A percentile compares a stretch with the other conserved stretches of the same genome.
Conservation (phyloP, 2,329 filamentous ascomycete genomes). For the Acrocalymma vagum region DNA sequence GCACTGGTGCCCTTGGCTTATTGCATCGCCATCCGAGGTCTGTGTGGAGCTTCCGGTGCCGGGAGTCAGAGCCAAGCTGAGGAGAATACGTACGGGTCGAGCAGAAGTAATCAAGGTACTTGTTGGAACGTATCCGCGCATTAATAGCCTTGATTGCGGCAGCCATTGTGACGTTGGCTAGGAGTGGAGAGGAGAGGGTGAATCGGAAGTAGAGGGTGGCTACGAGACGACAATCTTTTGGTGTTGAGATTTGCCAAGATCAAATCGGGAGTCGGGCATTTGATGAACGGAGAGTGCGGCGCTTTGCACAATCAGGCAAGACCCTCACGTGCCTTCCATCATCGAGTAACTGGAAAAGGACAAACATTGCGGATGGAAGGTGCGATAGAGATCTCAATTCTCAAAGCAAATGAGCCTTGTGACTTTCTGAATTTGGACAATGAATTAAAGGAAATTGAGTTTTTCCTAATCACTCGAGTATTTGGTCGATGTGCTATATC, state of each 20-base stretch:
- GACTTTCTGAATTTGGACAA: too few relatives aligned
- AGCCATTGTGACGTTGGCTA: conserved; percentile 51
- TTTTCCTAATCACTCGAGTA: too few relatives aligned
- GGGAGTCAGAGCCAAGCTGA: conserved; percentile 10
- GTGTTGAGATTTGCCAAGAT: conserved; percentile 2
- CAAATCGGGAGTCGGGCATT: conserved; percentile 1
- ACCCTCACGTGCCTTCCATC: too few relatives aligned
- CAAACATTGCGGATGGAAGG: too few relatives aligned
- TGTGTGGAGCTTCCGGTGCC: conserved; percentile 2
- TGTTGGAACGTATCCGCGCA: conserved; percentile 61
- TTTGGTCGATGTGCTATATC: too few relatives aligned
- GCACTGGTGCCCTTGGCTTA: neutral
- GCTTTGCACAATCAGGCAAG: too few relatives aligned
- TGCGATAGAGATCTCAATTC: too few relatives aligned
- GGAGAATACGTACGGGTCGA: conserved; percentile 58
- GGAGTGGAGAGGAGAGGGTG: conserved; percentile 13
- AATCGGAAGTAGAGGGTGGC: conserved; percentile 13
- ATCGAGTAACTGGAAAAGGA: too few relatives aligned
- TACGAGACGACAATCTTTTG: conserved; percentile 7
- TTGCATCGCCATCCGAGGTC: neutral
- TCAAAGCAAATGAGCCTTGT: too few relatives aligned
- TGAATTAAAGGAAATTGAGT: too few relatives aligned
- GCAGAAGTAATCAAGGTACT: conserved; percentile 61
- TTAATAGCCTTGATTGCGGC: conserved; percentile 63
- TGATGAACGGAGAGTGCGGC: conserved; percentile 1